Percentiles rank a stretch among this genome's conserved stretches.
phyloP scores from a whole-genome alignment of 495 filamentous ascomycete species.

The Geoglossum glabrum region DNA sequence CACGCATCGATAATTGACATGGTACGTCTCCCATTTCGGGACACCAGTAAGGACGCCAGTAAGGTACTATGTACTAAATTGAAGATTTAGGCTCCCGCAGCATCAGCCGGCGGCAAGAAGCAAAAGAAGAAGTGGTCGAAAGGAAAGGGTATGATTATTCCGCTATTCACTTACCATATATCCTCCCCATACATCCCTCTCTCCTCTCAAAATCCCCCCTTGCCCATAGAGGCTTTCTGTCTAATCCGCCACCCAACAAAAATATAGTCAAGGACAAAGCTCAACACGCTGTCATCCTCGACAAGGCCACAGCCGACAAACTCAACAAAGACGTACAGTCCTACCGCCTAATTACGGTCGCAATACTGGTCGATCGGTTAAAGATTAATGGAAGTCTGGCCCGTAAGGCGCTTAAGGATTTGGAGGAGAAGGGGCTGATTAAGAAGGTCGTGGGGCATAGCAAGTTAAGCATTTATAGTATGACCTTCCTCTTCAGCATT shows the following conservation, averaged over 20 bases:
- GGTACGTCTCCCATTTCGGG: not conserved
- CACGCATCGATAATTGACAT: not conserved
- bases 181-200: constrained; percentile 1
- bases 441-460: constrained; percentile 95
- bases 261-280: constrained; percentile 99
- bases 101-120: constrained; percentile 26
- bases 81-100: constrained; percentile 9
- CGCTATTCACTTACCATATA: constrained; percentile 6
- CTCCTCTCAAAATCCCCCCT: not conserved
- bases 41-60: too few relatives aligned
- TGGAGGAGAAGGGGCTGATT: constrained; percentile 96
- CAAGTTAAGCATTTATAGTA: constrained; percentile 98
- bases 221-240: not conserved
- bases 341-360: constrained; percentile 97
- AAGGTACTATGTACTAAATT: too few relatives aligned
- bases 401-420: constrained; percentile 68
- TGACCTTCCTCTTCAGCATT: constrained; percentile 20
- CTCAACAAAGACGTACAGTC: constrained; percentile 98
- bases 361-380: constrained; percentile 92
- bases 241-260: not conserved
- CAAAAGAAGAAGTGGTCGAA: constrained; percentile 99
- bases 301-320: constrained; percentile 68
- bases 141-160: constrained; percentile 67
- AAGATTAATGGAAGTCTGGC: constrained; percentile 99
- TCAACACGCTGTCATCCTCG: constrained; percentile 74